Base-by-base conservation (phyloP, 2,329 filamentous ascomycete genomes). In the Cladophialophora yegresii region DNA sequence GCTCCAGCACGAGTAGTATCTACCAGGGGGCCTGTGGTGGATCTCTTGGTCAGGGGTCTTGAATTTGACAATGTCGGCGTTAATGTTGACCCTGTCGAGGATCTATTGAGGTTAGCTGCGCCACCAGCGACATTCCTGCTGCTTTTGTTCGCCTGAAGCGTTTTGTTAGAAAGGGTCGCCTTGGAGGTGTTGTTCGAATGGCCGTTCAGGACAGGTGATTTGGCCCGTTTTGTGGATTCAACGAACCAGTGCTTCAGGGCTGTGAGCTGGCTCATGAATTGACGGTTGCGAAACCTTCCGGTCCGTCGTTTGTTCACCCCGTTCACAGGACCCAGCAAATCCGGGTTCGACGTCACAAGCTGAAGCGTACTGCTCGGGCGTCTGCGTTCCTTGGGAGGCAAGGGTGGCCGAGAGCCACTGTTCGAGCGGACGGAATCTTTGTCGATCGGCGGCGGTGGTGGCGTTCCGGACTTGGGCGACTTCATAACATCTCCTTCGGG, bases 321-420 rank as follows among this genome's bases (percentile, higher is more conserved):
- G 69, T 84, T 83, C n/a, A 79, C 76, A 54, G 78, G 78, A 49
- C 81, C 80, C 16, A 87, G 77, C 7, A 89, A 76, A 68, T 89
- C 86, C 23, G 85, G 84, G 69, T 89, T 88, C 45, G 81, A 84
- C 13, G 90, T 89, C 45, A 96, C 92, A 4, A 96, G 85, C 73
- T 96, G 92, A 33, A 97, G 83, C 68, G 92, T 95, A 70, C 92
- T 96, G 50, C 91, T 90, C 65, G 91, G 84, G 69, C 90, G 90
- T 64, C 90, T 87, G 67, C 87, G 87, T 69, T 97, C 93, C 75
- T 97, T 97, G 1, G 93, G 92, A 49, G 93, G 93, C 9, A 90
- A 91, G 47, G 91, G 87, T 66, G 90, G 87, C 65, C 89, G 83
- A 32, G 91, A 92, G 12, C 92, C 92, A 72, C 90, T 92, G 23